A percentile compares a stretch with the other conserved stretches of the same genome.
These are phyloP conservation scores for Zygnema cylindricum DNA, from an alignment of 139 green algal genomes.

Conservation along the genomic window DNA sequence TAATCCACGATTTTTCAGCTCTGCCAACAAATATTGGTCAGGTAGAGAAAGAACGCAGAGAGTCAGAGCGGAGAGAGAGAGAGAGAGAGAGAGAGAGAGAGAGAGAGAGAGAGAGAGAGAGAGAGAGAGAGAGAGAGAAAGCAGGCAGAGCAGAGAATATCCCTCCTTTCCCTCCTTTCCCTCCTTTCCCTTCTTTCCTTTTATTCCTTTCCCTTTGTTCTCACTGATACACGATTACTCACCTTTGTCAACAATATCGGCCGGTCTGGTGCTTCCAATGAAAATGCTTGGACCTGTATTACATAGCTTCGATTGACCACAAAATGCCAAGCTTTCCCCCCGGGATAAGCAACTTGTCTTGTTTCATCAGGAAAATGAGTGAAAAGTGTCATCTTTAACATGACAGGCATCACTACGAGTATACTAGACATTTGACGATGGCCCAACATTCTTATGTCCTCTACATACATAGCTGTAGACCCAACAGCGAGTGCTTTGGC, in stretches of 20 bases:
- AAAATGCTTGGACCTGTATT: constrained; percentile 39
- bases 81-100: not conserved
- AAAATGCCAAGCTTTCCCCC: constrained; percentile 33
- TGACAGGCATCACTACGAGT: constrained; percentile 50
- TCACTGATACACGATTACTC: constrained; percentile 5
- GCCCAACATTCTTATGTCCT: constrained; percentile 26
- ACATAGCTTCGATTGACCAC: constrained; percentile 41
- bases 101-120: not conserved
- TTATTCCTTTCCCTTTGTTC: too few species aligned
- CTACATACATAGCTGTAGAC: constrained; percentile 15
- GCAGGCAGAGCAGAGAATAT: too few species aligned
- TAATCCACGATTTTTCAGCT: not conserved
- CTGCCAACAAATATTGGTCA: not conserved
- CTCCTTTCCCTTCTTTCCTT: not conserved
- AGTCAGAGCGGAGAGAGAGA: too few species aligned
- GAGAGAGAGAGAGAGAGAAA: not conserved
- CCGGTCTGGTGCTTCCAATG: constrained; percentile 22
- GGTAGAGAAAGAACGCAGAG: not conserved
- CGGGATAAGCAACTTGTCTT: not conserved
- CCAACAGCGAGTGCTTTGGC: constrained; percentile 21
- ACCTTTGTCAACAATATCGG: constrained; percentile 47
- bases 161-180: not conserved
- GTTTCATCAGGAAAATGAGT: not conserved
- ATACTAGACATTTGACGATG: constrained; percentile 25
- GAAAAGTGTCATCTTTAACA: constrained; percentile 24